Base-by-base conservation (phyloP, 2,329 filamentous ascomycete species). In the Pseudocercospora crystallina region DNA sequence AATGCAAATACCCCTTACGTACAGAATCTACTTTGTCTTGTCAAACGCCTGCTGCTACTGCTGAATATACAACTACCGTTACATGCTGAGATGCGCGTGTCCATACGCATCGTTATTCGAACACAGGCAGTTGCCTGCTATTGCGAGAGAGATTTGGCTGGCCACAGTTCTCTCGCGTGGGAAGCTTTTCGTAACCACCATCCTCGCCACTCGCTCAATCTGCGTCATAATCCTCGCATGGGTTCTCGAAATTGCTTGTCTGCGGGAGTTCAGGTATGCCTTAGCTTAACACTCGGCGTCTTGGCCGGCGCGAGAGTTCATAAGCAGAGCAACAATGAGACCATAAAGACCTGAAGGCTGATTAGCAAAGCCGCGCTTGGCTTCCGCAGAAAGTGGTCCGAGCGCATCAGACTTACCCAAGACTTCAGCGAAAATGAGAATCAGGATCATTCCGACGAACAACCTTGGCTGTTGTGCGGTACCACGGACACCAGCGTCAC, bases 381-480 rank as follows among this genome's bases (percentile, higher is more conserved):
- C 7, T 26, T 26, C 4, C 20, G 20, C 20, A 26, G 20, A 26
- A 26, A 7, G 3, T 26, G 20, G 20, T 26, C 20, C 20, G 20
- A 26, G 20, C 20, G 20, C 20, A 26, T 26, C 32, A 43, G 41
- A 79, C 86, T 58, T 80, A 94, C 90, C 91, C 86, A 96, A 78
- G 64, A 96, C 91, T 92, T 96, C 91, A 64, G 91, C 91, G 82
- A 96, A 96, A 92, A 96, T 96, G 77, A 96, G 89, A 80, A 96
- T 96, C 72, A 96, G 76, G 76, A 96, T 95, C 90, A 96, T 96
- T 76, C 91, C 91, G 71, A 96, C 90, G 76, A 95, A 96, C 63
- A 95, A 82, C 71, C 87, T 81, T 57, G 87, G 87, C 73, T 91
- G 87, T 71, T 91, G 87, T 51, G 89, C 87, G 61, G 86, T 90